Evolutionary conservation across 2,329 filamentous ascomycete genomes (phyloP).

Genomic region (Talaromyces piceae): DNA sequence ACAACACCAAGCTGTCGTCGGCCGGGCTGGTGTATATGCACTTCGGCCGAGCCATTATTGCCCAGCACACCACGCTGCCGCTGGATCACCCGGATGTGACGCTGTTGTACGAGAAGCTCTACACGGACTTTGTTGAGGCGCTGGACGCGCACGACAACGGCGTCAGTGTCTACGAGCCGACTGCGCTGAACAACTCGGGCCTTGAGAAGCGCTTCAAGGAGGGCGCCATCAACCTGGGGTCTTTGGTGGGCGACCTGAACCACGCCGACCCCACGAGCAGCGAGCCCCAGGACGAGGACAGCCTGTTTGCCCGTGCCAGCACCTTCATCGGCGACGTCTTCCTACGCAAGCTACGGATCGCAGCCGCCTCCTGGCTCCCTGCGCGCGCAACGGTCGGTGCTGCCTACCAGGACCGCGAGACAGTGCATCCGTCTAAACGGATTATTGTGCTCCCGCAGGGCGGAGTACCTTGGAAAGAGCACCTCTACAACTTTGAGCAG

Average conservation of each 20-base stretch:
- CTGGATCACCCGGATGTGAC: conserved; percentile 60
- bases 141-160: conserved; percentile 98
- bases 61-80: conserved; percentile 53
- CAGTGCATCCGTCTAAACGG: conserved; percentile 62
- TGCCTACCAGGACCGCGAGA: conserved; percentile 60
- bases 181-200: conserved; percentile 59
- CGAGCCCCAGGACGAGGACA: conserved; percentile 70
- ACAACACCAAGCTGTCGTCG: conserved; percentile 81
- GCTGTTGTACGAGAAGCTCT: conserved; percentile 79
- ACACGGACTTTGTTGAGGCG: conserved; percentile 88
- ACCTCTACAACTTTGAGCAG: conserved; percentile 80
- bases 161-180: conserved; percentile 71
- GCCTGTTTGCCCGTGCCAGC: conserved; percentile 69
- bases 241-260: conserved; percentile 74
- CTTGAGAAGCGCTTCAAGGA: conserved; percentile 77
- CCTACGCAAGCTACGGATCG: conserved; percentile 69
- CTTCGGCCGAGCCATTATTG: conserved; percentile 80
- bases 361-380: conserved; percentile 72
- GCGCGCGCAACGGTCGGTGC: conserved; percentile 70
- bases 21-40: conserved; percentile 94
- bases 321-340: conserved; percentile 85
- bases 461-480: conserved; percentile 86
- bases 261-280: conserved; percentile 47
- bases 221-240: conserved; percentile 75
- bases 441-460: conserved; percentile 75